Base-by-base conservation (phyloP, 2,329 filamentous ascomycete species). In the Bimuria novae-zelandiae region DNA sequence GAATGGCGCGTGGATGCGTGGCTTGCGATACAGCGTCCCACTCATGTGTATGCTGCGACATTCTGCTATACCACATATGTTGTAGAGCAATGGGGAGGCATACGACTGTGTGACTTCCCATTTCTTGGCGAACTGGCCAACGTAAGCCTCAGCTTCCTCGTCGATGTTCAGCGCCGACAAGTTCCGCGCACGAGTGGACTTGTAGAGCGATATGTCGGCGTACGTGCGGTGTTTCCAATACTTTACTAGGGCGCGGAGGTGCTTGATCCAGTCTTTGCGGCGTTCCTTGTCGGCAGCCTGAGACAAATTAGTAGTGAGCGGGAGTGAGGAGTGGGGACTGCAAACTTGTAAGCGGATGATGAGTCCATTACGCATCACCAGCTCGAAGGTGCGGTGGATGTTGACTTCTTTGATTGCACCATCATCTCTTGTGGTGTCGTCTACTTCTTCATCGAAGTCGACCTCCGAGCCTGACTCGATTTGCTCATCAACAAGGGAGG, bases 91-190 rank as follows among this genome's bases (percentile, higher is more conserved):
- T 1, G 85, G 81, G 1, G 81, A 86, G n/a, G 85, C 84, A 59
- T 81, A 81, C 1, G 84, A 82, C 57, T 85, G 80, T 14, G 78
- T 82, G 19, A 88, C 84, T 67, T 89, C 86, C 86, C 86, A 89
- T 62, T 88, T 88, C 58, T 79, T 76, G 0, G 84, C 84, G 63
- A 84, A 88, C 62, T 87, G 84, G 8, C 85, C 86, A n/a, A 88
- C 71, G 37, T 82, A 73, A 0, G 86, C 84, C 69, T 89, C 86
- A 59, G 82, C 78, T 59, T 85, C 82, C 64, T 89, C 86, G 63
- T 88, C 85, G 51, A 89, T 85, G 44, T 82, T 80, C 45, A 89
- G 76, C 5, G 79, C 73, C 36, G 80, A 75, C 27, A 88, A 76
- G 57, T 89, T 89, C 47, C 79, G 77, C 47, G 77, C 74, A 17